A percentile compares a stretch with the other conserved stretches of the same genome.
These are phyloP conservation scores for Butyriboletus regius DNA, from an alignment of 1,284 basidiomycete genomes.

Conservation along the genomic window DNA sequence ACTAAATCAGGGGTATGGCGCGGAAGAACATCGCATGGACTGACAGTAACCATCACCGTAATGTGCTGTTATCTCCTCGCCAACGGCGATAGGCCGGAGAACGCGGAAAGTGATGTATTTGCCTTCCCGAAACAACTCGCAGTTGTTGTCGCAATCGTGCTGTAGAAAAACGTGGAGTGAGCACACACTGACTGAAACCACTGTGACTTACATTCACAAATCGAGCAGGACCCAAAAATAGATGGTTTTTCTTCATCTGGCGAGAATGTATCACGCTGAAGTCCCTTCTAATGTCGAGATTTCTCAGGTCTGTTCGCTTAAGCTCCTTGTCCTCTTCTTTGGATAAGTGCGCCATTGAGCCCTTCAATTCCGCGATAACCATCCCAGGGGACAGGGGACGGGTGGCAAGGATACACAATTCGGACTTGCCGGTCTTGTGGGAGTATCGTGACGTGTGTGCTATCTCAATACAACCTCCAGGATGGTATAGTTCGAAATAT, in stretches of 20 bases:
- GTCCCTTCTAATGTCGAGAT: conserved; percentile 71
- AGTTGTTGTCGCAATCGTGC: conserved; percentile 89
- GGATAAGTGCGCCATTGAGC: conserved; percentile 77
- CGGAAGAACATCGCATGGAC: conserved; percentile 28
- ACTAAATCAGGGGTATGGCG: conserved; percentile 14
- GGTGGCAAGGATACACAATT: conserved; percentile 83
- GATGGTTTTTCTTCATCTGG: conserved; percentile 83
- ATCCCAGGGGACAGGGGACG: conserved; percentile 61
- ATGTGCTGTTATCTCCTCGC: conserved; percentile 81
- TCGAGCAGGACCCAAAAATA: conserved; percentile 85
- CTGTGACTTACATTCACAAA: conserved; percentile 78
- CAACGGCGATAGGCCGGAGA: conserved; percentile 68
- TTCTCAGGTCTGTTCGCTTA: conserved; percentile 62
- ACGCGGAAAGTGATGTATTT: conserved; percentile 84
- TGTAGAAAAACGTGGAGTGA: conserved; percentile 32
- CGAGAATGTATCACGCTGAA: conserved; percentile 88
- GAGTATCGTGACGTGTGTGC: conserved; percentile 79
- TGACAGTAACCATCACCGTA: conserved; percentile 79
- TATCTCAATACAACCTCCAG: conserved; percentile 76
- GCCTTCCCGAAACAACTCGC: conserved; percentile 79
- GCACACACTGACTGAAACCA: conserved; percentile 11
- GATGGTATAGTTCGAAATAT: conserved; percentile 77
- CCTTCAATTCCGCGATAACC: conserved; percentile 75
- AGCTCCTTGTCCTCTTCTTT: conserved; percentile 76
- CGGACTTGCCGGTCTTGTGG: conserved; percentile 79